These are phyloP conservation scores for Backusella liffmaniae DNA, from an alignment of 192 early-diverging fungal species.

Conservation along the genomic window DNA sequence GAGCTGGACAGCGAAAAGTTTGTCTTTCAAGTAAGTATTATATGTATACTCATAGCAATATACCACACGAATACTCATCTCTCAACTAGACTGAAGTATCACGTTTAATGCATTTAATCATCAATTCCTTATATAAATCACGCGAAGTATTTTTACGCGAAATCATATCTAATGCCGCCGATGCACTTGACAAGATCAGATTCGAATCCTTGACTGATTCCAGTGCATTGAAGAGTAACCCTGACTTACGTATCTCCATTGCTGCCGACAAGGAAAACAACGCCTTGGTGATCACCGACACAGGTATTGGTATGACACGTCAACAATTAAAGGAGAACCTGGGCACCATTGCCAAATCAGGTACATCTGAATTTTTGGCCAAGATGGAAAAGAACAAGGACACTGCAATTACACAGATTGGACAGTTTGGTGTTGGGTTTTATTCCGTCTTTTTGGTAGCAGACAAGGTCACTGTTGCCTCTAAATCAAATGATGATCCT, in stretches of 20 bases:
- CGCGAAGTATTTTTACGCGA: constrained; percentile 97
- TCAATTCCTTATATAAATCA: constrained; percentile 95
- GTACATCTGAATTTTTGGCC: constrained; percentile 87
- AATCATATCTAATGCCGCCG: constrained; percentile 94
- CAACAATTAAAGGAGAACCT: constrained; percentile 87
- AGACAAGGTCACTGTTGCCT: constrained; percentile 89
- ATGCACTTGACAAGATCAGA: constrained; percentile 94
- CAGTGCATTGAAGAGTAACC: constrained; percentile 53
- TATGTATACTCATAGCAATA: neutral
- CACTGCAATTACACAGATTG: constrained; percentile 78
- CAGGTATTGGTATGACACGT: constrained; percentile 95
- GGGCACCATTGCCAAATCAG: constrained; percentile 98
- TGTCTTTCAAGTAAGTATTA: constrained; percentile 30
- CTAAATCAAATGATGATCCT: constrained; percentile 80
- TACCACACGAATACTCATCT: neutral
- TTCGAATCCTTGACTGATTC: constrained; percentile 77
- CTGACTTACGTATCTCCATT: constrained; percentile 83
- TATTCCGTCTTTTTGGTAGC: constrained; percentile 97
- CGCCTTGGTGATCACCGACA: constrained; percentile 83
- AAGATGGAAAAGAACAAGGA: constrained; percentile 79
- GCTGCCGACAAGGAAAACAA: constrained; percentile 69
- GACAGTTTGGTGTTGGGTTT: constrained; percentile 99
- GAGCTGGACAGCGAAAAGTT: constrained; percentile 31
- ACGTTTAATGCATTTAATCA: constrained; percentile 90
- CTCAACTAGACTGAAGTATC: constrained; percentile 78